A percentile compares a stretch with the other conserved stretches of the same genome.
These are phyloP conservation scores for Blastobotrys mokoenaii DNA, from an alignment of 805 yeast species.

Conservation along the genomic window DNA sequence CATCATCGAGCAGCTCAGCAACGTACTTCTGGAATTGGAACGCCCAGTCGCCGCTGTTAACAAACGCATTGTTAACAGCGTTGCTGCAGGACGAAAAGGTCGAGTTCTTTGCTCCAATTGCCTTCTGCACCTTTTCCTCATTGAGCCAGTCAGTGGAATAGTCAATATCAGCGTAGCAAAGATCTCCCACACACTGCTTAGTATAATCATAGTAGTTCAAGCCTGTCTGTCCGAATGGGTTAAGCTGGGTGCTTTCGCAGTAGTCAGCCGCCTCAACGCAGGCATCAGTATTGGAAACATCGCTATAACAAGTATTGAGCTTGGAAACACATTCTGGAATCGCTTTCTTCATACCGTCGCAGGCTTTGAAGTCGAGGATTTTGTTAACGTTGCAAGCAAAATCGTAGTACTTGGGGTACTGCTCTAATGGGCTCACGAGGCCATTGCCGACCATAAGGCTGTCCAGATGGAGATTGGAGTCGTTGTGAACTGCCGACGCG, in stretches of 20 bases:
- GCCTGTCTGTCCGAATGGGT: constrained; percentile 54
- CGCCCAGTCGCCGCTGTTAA: constrained; percentile 81
- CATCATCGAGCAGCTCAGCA: constrained; percentile 56
- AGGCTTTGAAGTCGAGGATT: constrained; percentile 61
- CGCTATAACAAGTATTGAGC: constrained; percentile 53
- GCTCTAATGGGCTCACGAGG: constrained; percentile 71
- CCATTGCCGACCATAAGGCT: constrained; percentile 89
- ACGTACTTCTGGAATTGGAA: constrained; percentile 71
- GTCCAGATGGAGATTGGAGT: constrained; percentile 53
- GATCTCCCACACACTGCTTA: constrained; percentile 32
- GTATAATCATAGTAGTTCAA: constrained; percentile 55
- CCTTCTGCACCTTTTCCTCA: constrained; percentile 58
- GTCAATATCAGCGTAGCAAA: constrained; percentile 69
- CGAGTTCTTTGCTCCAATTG: constrained; percentile 71
- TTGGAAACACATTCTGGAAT: constrained; percentile 38
- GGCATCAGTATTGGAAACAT: constrained; percentile 40
- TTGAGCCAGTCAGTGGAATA: constrained; percentile 72
- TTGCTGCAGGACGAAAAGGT: constrained; percentile 36
- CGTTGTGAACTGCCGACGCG: constrained; percentile 47
- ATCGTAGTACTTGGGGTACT: constrained; percentile 70
- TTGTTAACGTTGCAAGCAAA: constrained; percentile 61
- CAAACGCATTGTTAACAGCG: constrained; percentile 68
- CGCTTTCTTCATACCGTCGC: constrained; percentile 54
- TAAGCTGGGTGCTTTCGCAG: constrained; percentile 26
- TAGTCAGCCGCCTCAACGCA: constrained; percentile 83